Evolutionary conservation across 257 asterid species (phyloP).

Genomic region (Hygrophila difformis): DNA sequence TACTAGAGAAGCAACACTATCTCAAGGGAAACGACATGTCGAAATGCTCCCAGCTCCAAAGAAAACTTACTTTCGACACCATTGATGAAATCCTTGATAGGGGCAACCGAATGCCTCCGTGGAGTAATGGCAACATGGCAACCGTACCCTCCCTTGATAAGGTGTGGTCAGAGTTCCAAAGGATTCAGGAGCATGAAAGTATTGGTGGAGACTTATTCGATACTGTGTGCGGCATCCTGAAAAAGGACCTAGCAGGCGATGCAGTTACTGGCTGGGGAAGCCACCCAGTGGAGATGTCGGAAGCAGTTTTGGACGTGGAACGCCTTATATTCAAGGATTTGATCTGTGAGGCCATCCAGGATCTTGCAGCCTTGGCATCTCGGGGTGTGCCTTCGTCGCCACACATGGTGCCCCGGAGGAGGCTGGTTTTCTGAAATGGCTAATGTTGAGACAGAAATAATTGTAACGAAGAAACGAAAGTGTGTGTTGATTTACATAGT

Average conservation of each 20-base stretch:
- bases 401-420: conserved; percentile 42
- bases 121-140: conserved; percentile 31
- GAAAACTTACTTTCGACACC: conserved; percentile 68
- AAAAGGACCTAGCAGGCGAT: conserved; percentile 58
- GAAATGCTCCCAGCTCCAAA: conserved; percentile 38
- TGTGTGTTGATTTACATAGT: no score
- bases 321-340: conserved; percentile 69
- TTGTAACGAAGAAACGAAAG: no score
- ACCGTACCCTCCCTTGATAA: conserved; percentile 27
- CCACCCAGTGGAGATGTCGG: conserved; percentile 60
- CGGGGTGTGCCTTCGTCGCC: conserved; percentile 11
- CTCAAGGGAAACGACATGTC: conserved; percentile 48
- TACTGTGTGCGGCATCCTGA: conserved; percentile 49
- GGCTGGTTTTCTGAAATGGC: conserved; percentile 59
- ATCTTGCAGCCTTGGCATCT: conserved; percentile 38
- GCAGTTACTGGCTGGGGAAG: conserved; percentile 64
- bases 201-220: conserved; percentile 53
- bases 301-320: conserved; percentile 66
- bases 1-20: conserved; percentile 66
- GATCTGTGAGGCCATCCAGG: conserved; percentile 53
- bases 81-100: conserved; percentile 49
- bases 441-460: no score
- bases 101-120: conserved; percentile 52
- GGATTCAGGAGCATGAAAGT: conserved; percentile 34
- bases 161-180: conserved; percentile 61